Conservation (phyloP, 2,329 filamentous ascomycete genomes). For the Aspergillus pseudoglaucus region DNA sequence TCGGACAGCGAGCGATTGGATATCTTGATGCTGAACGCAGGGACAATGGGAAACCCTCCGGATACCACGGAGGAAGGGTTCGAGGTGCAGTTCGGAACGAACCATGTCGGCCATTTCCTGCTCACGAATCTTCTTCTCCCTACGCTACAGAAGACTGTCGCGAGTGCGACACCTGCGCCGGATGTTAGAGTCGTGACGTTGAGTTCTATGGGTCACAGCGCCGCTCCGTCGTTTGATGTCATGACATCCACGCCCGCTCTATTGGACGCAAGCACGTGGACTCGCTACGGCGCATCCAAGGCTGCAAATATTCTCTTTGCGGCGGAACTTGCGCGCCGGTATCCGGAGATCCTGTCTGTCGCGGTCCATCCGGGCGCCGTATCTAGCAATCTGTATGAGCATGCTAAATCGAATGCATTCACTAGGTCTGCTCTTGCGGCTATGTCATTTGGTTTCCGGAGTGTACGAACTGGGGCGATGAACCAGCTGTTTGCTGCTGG, state of each 20-base stretch:
- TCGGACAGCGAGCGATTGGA: slow-evolving; percentile 38
- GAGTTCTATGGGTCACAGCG: slow-evolving; percentile 30
- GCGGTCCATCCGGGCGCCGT: slow-evolving; percentile 47
- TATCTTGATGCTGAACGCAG: slow-evolving; percentile 42
- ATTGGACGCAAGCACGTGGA: slow-evolving; percentile 32
- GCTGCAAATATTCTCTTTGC: slow-evolving; percentile 46
- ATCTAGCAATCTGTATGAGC: slow-evolving; percentile 33
- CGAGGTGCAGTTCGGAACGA: slow-evolving; percentile 43
- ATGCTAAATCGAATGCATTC: slow-evolving; percentile 19
- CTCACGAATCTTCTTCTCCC: slow-evolving; percentile 40
- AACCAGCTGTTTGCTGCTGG: slow-evolving; percentile 39
- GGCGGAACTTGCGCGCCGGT: slow-evolving; percentile 39
- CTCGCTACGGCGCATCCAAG: slow-evolving; percentile 48
- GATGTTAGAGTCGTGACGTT: slow-evolving; percentile 35
- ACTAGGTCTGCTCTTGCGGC: slow-evolving; percentile 17
- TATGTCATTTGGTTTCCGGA: slow-evolving; percentile 23
- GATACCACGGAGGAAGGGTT: slow-evolving; percentile 34
- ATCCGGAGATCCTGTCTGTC: slow-evolving; percentile 39
- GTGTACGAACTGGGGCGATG: slow-evolving; percentile 29
- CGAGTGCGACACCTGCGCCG: slow-evolving; percentile 8
- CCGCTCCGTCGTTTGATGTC: slow-evolving; percentile 28
- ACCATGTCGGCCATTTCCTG: slow-evolving; percentile 43
- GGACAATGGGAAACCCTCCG: slow-evolving; percentile 39
- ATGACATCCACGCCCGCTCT: slow-evolving; percentile 34
- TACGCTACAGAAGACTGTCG: slow-evolving; percentile 31